These are phyloP conservation scores for Hapsidospora chrysogenum DNA, from an alignment of 495 filamentous ascomycete genomes.

Conservation along the genomic window DNA sequence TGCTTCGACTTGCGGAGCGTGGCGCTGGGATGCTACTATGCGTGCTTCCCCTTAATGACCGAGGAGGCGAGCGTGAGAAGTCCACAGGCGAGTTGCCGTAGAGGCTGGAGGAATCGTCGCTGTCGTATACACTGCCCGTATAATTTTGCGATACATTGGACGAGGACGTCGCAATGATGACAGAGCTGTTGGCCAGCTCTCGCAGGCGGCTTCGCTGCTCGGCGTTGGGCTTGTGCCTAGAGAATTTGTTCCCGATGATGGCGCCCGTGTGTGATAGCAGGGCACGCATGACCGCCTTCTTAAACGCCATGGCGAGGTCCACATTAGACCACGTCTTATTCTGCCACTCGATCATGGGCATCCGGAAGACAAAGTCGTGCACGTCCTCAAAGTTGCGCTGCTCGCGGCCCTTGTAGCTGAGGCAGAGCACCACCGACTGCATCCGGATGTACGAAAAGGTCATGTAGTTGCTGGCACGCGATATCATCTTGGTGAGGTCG, in stretches of 20 bases:
- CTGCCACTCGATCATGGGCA: constrained; percentile 85
- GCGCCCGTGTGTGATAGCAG: constrained; percentile 90
- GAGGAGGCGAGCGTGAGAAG: constrained; percentile 31
- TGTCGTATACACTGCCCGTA: constrained; percentile 21
- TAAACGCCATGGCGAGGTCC: constrained; percentile 77
- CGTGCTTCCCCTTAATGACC: constrained; percentile 17
- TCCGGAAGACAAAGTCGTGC: constrained; percentile 90
- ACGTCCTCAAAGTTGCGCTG: constrained; percentile 92
- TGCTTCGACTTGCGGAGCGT: constrained; percentile 23
- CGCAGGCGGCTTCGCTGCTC: constrained; percentile 63
- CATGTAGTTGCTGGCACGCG: constrained; percentile 90
- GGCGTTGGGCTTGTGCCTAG: constrained; percentile 63
- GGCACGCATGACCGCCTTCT: constrained; percentile 85
- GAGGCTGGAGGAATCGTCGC: constrained; percentile 31
- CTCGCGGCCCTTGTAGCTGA: constrained; percentile 92
- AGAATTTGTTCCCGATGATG: constrained; percentile 94
- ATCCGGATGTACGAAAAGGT: constrained; percentile 91
- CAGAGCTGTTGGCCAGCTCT: constrained; percentile 54
- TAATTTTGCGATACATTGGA: constrained; percentile 9
- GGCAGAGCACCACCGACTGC: constrained; percentile 81
- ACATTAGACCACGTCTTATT: constrained; percentile 99
- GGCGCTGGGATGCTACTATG: constrained; percentile 20
- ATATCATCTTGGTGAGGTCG: constrained; percentile 96
- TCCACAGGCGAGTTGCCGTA: constrained; percentile 28
- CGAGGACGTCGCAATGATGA: constrained; percentile 25